Evolutionary conservation across 2,329 filamentous ascomycete species (phyloP), one percentile per base, ranked within the genome.

Genomic region (Westerdykella aurantiaca): DNA sequence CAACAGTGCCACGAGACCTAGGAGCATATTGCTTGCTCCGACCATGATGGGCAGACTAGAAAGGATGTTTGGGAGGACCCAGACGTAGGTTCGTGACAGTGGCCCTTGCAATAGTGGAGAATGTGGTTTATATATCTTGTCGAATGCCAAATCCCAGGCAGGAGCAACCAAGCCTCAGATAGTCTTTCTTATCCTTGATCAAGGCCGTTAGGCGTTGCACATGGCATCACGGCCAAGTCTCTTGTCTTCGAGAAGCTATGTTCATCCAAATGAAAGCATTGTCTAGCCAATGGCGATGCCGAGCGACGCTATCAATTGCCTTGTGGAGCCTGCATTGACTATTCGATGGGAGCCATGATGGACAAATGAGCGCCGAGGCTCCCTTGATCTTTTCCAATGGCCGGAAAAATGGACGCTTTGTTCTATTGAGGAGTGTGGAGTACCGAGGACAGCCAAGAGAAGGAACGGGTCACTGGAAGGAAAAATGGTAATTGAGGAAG

Each of bases 1-100:
- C 11, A 43, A 12, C 16, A 44, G 16, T 21, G 39, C 42, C 44
- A 31, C 34, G 14, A 42, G 33, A 33, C 35, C 46, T 29, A 45
- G 31, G 17, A 43, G n/a, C 6, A 42, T 10, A 23, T 42, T 39
- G 10, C 12, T 23, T 14, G 44, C 38, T 25, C 38, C 42, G 17
- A 38, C 22, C 42, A 47, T 44, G 37, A 34, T 40, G 21, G 17
- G 5, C 17, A 18, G n/a, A 35, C n/a, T 11, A 35, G n/a, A 35
- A 35, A 35, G 3, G 3, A 35, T 14, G 9, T 35, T 10, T 35
- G 33, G 33, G 7, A 18, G 33, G 3, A 13, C 33, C 13, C 5
- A 6, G 33, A 14, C 16, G 9, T 12, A 9, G 16, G 3, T 35
- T 14, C 11, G 33, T 3, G 4, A 5, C 16, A 29, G 10, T 29